Base-by-base conservation (phyloP, 441 rosid species). In the Gossypium gossypioides region DNA sequence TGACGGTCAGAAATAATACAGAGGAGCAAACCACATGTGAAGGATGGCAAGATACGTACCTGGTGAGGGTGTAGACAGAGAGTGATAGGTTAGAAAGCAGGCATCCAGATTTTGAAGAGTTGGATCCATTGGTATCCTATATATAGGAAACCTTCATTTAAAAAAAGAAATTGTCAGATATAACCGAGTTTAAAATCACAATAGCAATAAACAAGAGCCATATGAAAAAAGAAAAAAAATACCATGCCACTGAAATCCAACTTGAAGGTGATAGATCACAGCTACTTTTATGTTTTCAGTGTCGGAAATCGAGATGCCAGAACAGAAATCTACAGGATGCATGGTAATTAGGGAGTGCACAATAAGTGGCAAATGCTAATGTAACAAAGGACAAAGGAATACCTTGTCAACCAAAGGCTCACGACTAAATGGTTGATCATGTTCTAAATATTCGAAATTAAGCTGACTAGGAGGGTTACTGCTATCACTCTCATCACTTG, bases 181-280 rank as follows among this genome's bases (percentile, higher is more conserved):
- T 32, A 9, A 52, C 34, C 15, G 8, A 19, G 52, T 9, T 18
- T 44, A 37, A 42, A 1, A 24, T 25, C 21, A 59, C 10, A 50
- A 46, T 22, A 40, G 44, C 48, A 18, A 32, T 27, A 10, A 44
- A 24, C 6, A 60, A 57, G 1, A 51, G 57, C 10, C 6, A 6
- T 29, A 61, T 16, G 19, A 55, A 21, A 24, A 44, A 5, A n/a
- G 60, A 6, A 21, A 52, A 25, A 5, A 8, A n/a, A 50, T 81
- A 94, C 98, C 98, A 94, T 50, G 96, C 97, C 64, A 94, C 89
- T 68, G 92, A 89, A 9, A 94, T 76, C 97, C 98, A 94, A 84
- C 98, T 94, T 10, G 90, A 83, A 64, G 91, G 82, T 0, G 85
- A 84, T 57, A 94, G 83, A 79, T 94, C 97, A 73, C 90, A 90